Evolutionary conservation across 257 asterid genomes (phyloP), one percentile per base, ranked within the genome.

Genomic region (Jasminum sambac): DNA sequence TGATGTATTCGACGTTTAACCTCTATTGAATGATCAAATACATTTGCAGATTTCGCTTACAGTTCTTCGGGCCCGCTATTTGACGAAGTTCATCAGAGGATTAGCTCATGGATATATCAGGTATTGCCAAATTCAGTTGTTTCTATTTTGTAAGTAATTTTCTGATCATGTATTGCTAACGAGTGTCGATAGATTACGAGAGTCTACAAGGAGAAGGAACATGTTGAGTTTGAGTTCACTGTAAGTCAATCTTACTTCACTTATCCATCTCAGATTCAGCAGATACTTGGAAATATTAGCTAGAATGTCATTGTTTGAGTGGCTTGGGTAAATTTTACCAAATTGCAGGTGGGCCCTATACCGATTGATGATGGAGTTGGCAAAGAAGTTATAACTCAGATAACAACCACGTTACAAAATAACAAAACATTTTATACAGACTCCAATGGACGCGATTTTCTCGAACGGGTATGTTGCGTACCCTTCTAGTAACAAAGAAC

Each of bases 361-460:
- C 98, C 98, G 10, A 75, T 66, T 1, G 84, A 82, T 7, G 96
- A 89, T 74, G 52, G 86, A 63, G 52, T 81, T 16, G 98, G 98
- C 17, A 91, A 89, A 77, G 98, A 91, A 86, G 88, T 89, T 61
- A 86, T 91, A 63, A 89, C 98, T 38, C 85, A 83, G 80, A 68
- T 91, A 73, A 77, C 88, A 23, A 72, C 96, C 59, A 78, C 86
- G 70, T 84, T 91, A 95, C 90, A 62, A 64, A 85, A 94, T 2
- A 42, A 86, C 73, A 77, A 84, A 76, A 87, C 80, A 72, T 91
- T 89, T 78, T 85, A 86, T 63, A 91, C 96, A 10, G 98, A 91
- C 64, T 91, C 98, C 74, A 91, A 91, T 39, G 98, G 86, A 71
- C 89, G 98, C 75, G 98, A 91, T 88, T 91, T 91, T 72, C 78